These are phyloP conservation scores for Westerdykella sp. DNA, from an alignment of 2,329 filamentous ascomycete genomes.

Conservation along the genomic window DNA sequence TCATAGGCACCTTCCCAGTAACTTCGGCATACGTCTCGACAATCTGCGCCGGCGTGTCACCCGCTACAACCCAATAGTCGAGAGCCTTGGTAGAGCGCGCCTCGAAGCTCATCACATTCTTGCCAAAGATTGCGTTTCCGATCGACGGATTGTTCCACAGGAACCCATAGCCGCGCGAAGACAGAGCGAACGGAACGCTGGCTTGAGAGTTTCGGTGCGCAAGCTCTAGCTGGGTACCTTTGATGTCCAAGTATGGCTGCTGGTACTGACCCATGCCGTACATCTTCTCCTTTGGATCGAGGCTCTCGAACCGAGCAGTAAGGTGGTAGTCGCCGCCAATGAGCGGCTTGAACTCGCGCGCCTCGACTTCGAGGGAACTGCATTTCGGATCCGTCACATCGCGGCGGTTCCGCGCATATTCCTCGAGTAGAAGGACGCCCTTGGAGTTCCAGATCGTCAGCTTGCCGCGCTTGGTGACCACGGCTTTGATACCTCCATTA, in stretches of 20 bases:
- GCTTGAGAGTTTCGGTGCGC: slow-evolving; percentile 63
- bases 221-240: slow-evolving; percentile 57
- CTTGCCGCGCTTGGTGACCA: slow-evolving; percentile 46
- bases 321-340: slow-evolving; percentile 51
- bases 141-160: slow-evolving; percentile 62
- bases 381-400: slow-evolving; percentile 54
- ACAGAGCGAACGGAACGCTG: slow-evolving; percentile 57
- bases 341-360: slow-evolving; percentile 53
- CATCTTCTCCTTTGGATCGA: slow-evolving; percentile 52
- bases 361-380: slow-evolving; percentile 51
- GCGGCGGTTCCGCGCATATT: slow-evolving; percentile 47
- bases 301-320: slow-evolving; percentile 54
- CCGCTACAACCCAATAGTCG: slow-evolving; percentile 61
- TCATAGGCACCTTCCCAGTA: slow-evolving; percentile 57
- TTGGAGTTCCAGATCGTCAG: slow-evolving; percentile 43
- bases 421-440: slow-evolving; percentile 46
- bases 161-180: slow-evolving; percentile 56
- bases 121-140: slow-evolving; percentile 55
- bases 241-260: slow-evolving; percentile 57
- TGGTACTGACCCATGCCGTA: slow-evolving; percentile 67
- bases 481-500: slow-evolving; percentile 47
- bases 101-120: slow-evolving; percentile 57
- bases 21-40: slow-evolving; percentile 51
- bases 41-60: slow-evolving; percentile 51
- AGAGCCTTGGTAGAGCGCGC: slow-evolving; percentile 52